Conservation (phyloP, 148 eudicot species). For the Dysphania ambrosioides region DNA sequence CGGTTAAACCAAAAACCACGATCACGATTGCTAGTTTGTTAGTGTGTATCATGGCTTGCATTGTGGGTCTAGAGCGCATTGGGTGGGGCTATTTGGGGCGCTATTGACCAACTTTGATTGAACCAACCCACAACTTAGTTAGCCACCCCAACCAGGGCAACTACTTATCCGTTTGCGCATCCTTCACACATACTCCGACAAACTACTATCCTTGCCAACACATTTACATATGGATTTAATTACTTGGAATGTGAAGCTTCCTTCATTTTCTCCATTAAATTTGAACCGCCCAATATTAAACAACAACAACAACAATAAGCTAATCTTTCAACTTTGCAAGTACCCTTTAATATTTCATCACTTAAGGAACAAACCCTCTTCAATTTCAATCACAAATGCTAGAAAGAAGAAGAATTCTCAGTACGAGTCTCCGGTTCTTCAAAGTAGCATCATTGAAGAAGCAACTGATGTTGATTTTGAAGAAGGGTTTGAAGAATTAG, state of each 20-base stretch:
- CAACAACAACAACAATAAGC: background rate
- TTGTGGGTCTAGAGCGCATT: too few species aligned
- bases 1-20: too few species aligned
- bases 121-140: too few species aligned
- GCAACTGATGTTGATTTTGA: conserved; percentile 34
- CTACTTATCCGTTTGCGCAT: too few species aligned
- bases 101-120: too few species aligned
- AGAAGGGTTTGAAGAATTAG: conserved; percentile 4
- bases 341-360: conserved; percentile 19
- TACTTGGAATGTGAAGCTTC: conserved; percentile 17
- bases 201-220: background rate
- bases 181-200: too few species aligned
- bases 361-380: background rate
- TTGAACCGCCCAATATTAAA: conserved; percentile 10
- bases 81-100: too few species aligned
- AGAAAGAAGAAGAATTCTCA: conserved; percentile 39
- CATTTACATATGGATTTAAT: conserved; percentile 26
- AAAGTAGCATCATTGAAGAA: conserved; percentile 46
- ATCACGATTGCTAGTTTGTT: too few species aligned
- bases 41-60: too few species aligned
- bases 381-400: conserved; percentile 30
- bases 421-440: conserved; percentile 33
- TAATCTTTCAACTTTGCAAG: background rate
- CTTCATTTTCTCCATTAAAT: background rate
- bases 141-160: too few species aligned